Evolutionary conservation across 768 basidiomycete genomes (phyloP).

Genomic region (Sarcomyxa edulis): DNA sequence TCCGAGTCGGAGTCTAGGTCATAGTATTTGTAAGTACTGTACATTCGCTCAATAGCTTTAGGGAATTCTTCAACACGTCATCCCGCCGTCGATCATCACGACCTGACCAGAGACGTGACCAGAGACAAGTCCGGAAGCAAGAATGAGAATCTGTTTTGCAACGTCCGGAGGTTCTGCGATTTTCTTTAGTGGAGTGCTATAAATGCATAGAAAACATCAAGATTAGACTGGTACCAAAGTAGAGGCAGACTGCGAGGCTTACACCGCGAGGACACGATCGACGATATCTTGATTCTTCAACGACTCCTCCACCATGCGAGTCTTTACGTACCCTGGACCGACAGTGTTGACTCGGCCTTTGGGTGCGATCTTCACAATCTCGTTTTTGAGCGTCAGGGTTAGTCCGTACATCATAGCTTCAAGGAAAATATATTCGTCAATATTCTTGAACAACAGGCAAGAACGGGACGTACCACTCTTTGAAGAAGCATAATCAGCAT

Average conservation of each 20-base stretch:
- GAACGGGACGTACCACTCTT: conserved; percentile 52
- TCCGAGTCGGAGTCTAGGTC: no score
- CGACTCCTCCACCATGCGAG: conserved; percentile 55
- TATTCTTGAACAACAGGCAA: background rate
- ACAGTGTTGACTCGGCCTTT: conserved; percentile 66
- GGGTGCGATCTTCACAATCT: conserved; percentile 73
- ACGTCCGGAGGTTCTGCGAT: conserved; percentile 58
- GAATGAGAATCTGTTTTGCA: conserved; percentile 56
- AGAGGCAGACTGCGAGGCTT: conserved; percentile 18
- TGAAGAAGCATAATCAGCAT: conserved; percentile 61
- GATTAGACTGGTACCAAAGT: background rate
- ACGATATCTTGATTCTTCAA: conserved; percentile 50
- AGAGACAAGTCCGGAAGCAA: conserved; percentile 57
- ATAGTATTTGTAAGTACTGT: no score
- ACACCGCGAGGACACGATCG: conserved; percentile 67
- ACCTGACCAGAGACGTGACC: conserved; percentile 71
- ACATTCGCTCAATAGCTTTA: background rate
- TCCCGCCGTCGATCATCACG: conserved; percentile 69
- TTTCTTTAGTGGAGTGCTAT: conserved; percentile 66
- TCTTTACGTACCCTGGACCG: conserved; percentile 64
- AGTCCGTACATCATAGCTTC: conserved; percentile 72
- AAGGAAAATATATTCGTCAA: background rate
- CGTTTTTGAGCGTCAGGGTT: conserved; percentile 66
- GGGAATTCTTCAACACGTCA: conserved; percentile 51
- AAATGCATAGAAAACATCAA: no score